Evolutionary conservation across 106 monocot genomes (phyloP), one percentile per base, ranked within the genome.

Genomic region (Gastrodia elata): DNA sequence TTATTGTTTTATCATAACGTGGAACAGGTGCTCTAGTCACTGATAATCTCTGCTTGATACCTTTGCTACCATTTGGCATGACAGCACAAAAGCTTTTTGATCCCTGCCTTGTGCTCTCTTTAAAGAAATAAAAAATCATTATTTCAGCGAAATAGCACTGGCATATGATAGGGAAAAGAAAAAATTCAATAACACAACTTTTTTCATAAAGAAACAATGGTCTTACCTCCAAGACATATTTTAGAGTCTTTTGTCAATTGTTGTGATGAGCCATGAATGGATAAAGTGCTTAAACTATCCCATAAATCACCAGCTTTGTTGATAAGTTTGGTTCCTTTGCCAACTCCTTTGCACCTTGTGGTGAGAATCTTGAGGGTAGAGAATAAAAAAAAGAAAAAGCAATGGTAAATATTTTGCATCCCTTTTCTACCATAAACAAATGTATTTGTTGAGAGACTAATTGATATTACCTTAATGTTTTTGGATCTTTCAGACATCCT

Each of bases 221-320:
- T 35, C 38, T 67, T 67, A 67, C 67, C 67, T 67, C 67, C 27
- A 27, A 34, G 38, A n/a, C 15, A 10, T 18, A 37, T 15, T 36
- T 35, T 67, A 67, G 67, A 38, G 67, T 38, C 36, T 67, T 67
- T 37, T 67, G 16, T 7, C 1, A 67, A 20, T 67, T 67, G 67
- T 20, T 38, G 34, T 15, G 36, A 37, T 5, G 20, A 67, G 67
- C 9, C 64, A 64, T 67, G 67, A 67, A 67, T 67, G n/a, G 34
- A 5, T 18, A 37, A 20, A 67, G 36, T 67, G 36, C 67, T 38
- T 0, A 18, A n/a, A 37, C 37, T 38, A 6, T 5, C 20, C 0
- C 20, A 38, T 15, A 67, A 38, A 67, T n/a, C 67, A 36, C 36
- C 18, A 36, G 16, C 20, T 37, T 27, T 67, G 67, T 37, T 38